Evolutionary conservation across 768 basidiomycete genomes (phyloP).

Genomic region (Floccularia luteovirens): DNA sequence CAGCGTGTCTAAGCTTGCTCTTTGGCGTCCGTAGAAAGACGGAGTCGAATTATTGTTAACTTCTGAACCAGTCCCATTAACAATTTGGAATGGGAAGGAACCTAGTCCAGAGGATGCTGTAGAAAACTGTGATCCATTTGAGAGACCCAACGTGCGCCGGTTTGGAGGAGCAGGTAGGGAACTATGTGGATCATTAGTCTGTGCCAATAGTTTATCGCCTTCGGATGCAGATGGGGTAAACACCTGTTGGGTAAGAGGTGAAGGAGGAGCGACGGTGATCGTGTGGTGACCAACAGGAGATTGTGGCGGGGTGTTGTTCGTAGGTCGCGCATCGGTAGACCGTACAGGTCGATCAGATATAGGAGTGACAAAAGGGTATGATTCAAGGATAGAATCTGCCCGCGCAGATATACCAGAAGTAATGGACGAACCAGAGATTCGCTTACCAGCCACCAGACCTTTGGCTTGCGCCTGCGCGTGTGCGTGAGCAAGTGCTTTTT

Average conservation of each 20-base stretch:
- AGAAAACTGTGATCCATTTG: constrained; percentile 69
- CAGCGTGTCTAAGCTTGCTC: constrained; percentile 81
- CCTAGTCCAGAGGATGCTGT: constrained; percentile 76
- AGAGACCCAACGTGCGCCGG: constrained; percentile 60
- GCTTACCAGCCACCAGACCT: constrained; percentile 36
- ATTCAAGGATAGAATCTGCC: constrained; percentile 81
- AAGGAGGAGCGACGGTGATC: constrained; percentile 34
- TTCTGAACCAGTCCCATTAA: constrained; percentile 41
- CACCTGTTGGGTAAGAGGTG: constrained; percentile 50
- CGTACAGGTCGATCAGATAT: constrained; percentile 76
- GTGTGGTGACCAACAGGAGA: constrained; percentile 54
- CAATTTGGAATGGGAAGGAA: constrained; percentile 84
- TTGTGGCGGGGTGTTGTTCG: constrained; percentile 39
- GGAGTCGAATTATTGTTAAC: constrained; percentile 21
- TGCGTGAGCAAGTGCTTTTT: constrained; percentile 50
- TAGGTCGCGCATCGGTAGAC: constrained; percentile 69
- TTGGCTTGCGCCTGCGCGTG: constrained; percentile 54
- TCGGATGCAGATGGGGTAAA: constrained; percentile 15
- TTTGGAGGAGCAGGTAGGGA: constrained; percentile 46
- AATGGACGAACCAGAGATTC: constrained; percentile 60
- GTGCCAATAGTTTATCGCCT: constrained; percentile 10
- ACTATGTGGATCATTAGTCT: constrained; percentile 11
- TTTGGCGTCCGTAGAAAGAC: constrained; percentile 37
- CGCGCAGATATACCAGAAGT: constrained; percentile 62
- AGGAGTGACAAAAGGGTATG: constrained; percentile 85